Base-by-base conservation (phyloP, 805 yeast genomes). In the Isabelozyma heimii region DNA sequence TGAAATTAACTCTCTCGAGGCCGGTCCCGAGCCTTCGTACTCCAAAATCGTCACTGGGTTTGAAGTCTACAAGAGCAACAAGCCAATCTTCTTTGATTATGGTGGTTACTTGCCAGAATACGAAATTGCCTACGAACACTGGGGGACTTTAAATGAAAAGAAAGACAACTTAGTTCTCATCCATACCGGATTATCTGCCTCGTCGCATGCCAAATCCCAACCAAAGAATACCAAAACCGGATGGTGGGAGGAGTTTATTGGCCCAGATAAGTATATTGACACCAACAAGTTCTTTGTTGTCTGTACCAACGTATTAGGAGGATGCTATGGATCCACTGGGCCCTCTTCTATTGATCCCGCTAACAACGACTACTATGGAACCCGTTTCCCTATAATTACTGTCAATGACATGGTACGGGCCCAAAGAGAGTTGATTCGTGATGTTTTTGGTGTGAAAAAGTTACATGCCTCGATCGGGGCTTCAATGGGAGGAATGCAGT, bases 401-500 rank as follows among this genome's bases (percentile, higher is more conserved):
- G 79, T 91, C 27, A 87, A 85, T 58, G 97, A 91, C 65, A 91
- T 91, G 96, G 89, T 89, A 2, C 73, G 97, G 46, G 96, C 95
- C 0, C 97, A 91, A 69, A 77, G 88, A 49, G 75, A 87, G 45
- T 69, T 91, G 40, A 73, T 91, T 15, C 70, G 67, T 26, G 79
- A 83, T 42, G 82, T 79, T 42, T 81, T 91, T 49, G 84, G 84
- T 1, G 85, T 87, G 28, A 43, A 58, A 1, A 85, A 81, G 62
- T 68, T 91, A 24, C 81, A 82, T 65, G 96, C 96, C 1, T 80
- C 89, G 1, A 82, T 91, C 7, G 97, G 97, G 5, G 85, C 96
- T 2, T 89, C 96, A 0, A 89, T 91, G 95, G 97, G 97, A n/a
- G 97, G 97, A n/a, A 90, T 91, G 97, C 97, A 91, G 70, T 84